Conservation (phyloP, 306 rosid species). For the Neltuma alba region DNA sequence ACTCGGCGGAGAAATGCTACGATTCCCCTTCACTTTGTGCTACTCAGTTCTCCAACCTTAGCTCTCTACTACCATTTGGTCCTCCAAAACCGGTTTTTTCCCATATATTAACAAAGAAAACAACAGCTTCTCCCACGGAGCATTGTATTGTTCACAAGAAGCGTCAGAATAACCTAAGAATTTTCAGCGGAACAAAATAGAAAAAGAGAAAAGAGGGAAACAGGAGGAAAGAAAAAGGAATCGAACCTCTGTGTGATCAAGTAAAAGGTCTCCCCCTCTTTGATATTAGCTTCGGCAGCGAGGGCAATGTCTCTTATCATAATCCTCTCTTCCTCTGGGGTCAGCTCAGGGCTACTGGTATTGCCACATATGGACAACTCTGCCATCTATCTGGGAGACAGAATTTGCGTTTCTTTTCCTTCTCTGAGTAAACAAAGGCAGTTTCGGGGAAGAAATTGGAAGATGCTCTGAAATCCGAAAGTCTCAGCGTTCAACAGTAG, state of each 20-base stretch:
- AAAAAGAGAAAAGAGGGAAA: neutral
- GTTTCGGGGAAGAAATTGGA: conserved; percentile 9
- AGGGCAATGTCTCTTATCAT: conserved; percentile 90
- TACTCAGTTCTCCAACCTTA: conserved; percentile 20
- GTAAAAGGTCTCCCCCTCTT: conserved; percentile 86
- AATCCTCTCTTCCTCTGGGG: conserved; percentile 90
- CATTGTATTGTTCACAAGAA: neutral
- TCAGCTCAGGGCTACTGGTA: conserved; percentile 55
- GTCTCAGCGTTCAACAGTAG: neutral
- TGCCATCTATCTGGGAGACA: conserved; percentile 48
- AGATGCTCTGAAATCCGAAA: conserved; percentile 6
- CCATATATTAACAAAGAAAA: neutral
- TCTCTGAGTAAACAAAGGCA: neutral
- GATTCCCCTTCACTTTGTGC: conserved; percentile 22
- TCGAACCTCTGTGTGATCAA: conserved; percentile 87
- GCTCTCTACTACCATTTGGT: neutral
- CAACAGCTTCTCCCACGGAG: neutral
- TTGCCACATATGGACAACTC: conserved; percentile 69
- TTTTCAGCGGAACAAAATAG: neutral
- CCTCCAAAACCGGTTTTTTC: neutral
- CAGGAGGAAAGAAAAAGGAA: neutral
- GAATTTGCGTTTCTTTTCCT: neutral
- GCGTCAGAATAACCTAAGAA: neutral
- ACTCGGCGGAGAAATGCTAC: neutral
- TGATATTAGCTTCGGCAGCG: conserved; percentile 73